Evolutionary conservation across 805 yeast genomes (phyloP), one percentile per base, ranked within the genome.

Genomic region (Cyberlindnera saturnus): DNA sequence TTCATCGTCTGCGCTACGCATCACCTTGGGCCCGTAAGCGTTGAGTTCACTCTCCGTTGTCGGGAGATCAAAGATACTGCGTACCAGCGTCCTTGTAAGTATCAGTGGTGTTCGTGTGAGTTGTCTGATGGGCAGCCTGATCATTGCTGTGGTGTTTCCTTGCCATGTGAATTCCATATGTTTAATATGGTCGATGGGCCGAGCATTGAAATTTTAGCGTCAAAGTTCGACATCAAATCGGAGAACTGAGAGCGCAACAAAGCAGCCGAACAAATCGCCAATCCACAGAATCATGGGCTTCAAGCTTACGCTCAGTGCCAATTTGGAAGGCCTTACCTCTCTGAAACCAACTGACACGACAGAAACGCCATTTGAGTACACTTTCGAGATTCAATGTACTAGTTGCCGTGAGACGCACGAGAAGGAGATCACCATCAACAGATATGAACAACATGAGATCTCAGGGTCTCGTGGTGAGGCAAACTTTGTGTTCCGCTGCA

Each of bases 381-480:
- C 83, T 1, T 87, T 91, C 65, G 73, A 69, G 44, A 71, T 89
- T 14, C 74, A 74, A 53, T 91, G 99, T 61, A 81, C 83, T 2
- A 72, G 75, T 33, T 91, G 99, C 64, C 77, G 90, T 48, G 95
- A 86, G 48, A 63, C 61, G 7, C 95, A 91, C 61, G 76, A 75
- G 17, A 86, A 88, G 52, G 77, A 78, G 14, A 75, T 88, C 26
- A 69, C 75, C 19, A 79, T 90, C 56, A 84, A 85, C 61, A 65
- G 78, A 44, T 76, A 73, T 50, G 96, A 83, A 50, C 63, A 67
- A 40, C 79, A 79, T 60, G 86, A 80, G 35, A 58, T 87, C 20
- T 61, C 74, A 2, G 88, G 86, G 0, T 77, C 90, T 35, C 74
- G 81, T 47, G 96, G 96, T 13, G 86, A 81, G 47, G 95, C 96